These are phyloP conservation scores for Apophysomyces trapeziformis DNA, from an alignment of 371 early-diverging fungal species.

Conservation along the genomic window DNA sequence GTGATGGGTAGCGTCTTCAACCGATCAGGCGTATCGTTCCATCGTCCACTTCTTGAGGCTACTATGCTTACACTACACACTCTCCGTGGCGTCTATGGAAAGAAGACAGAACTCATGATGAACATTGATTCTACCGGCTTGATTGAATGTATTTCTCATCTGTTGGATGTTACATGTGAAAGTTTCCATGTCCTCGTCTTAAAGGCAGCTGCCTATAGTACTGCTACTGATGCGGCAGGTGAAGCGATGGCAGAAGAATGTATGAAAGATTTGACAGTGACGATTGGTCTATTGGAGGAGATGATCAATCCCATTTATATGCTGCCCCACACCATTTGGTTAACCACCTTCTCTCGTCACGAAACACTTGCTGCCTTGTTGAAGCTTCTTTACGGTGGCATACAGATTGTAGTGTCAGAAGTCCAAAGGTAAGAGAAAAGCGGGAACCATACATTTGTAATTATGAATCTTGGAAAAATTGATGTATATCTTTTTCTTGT, in stretches of 20 bases:
- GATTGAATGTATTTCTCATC: conserved; percentile 11
- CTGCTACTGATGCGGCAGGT: conserved; percentile 19
- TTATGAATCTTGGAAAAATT: background rate
- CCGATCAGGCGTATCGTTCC: conserved; percentile 33
- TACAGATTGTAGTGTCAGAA: conserved; percentile 36
- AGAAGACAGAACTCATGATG: conserved; percentile 3
- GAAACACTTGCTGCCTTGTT: conserved; percentile 34
- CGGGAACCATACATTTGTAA: background rate
- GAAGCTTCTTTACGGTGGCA: conserved; percentile 34
- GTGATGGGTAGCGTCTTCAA: conserved; percentile 33
- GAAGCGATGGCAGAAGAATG: conserved; percentile 29
- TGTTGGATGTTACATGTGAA: conserved; percentile 32
- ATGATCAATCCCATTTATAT: conserved; percentile 35
- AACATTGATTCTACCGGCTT: conserved; percentile 9
- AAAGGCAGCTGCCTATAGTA: conserved; percentile 32
- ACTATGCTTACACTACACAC: conserved; percentile 39
- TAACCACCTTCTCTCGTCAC: conserved; percentile 24
- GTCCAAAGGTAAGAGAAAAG: conserved; percentile 35
- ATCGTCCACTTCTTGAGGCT: conserved; percentile 45
- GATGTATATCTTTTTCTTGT: background rate
- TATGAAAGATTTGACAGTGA: conserved; percentile 44
- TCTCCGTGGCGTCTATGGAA: conserved; percentile 23
- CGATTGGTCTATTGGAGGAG: conserved; percentile 36
- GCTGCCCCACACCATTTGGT: conserved; percentile 26
- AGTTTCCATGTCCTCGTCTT: conserved; percentile 38